Base-by-base conservation (phyloP, 306 rosid genomes). In the Herpetospermum pedunculosum region DNA sequence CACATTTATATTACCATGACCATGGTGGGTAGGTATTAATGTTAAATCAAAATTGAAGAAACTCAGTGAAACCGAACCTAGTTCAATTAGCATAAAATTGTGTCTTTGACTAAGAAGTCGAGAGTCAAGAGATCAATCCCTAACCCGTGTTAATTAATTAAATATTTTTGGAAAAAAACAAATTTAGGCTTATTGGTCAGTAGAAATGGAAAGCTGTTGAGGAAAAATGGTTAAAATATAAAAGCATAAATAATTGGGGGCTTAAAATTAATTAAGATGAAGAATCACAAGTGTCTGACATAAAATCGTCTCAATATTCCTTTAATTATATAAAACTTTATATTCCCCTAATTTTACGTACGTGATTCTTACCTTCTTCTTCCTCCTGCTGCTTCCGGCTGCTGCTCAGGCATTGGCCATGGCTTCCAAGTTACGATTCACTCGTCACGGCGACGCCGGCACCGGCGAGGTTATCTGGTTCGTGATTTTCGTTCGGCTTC, bases 401-500 rank as follows among this genome's bases (percentile, higher is more conserved):
- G n/a, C n/a, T n/a, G n/a, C n/a, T n/a, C 47, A 8, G 70, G 48
- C 48, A n/a, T 35, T 63, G 70, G 43, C 46, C 11, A 34, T 58
- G 65, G 26, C 40, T 32, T 64, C 18, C 8, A 18, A 29, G 37
- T 60, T 67, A 67, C 5, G 72, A 67, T n/a, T 67, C 72, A 41
- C 8, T 67, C 2, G 21, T 40, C 1, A 40, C 19, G 52, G 1
- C 50, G 72, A 15, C 14, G 11, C 12, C 35, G 49, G 30, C 4
- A 9, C 16, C n/a, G 48, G 44, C 5, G 34, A 40, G 9, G 4
- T n/a, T n/a, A n/a, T 75, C 77, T 0, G 70, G 48, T 5, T 25
- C 34, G 10, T 72, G 49, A 21, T 47, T 37, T 15, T 58, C 35
- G 58, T 64, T 78, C 72, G 57, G 80, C 77, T 72, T 76, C 77